phyloP scores from a whole-genome alignment of 129 eudicot species.

The Flaveria trinervia region DNA sequence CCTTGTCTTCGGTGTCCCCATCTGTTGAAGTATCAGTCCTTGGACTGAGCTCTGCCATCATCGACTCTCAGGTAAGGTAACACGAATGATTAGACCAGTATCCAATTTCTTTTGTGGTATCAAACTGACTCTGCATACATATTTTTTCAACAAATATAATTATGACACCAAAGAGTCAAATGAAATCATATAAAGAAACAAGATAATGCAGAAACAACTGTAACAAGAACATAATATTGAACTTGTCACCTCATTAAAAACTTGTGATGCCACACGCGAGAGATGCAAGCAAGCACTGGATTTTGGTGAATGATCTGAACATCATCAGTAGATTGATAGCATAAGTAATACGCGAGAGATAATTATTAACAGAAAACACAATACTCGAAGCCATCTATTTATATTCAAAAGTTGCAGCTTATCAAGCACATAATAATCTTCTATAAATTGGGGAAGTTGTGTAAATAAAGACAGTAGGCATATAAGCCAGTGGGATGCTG shows the following conservation, averaged over 20 bases:
- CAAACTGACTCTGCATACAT: conserved; percentile 37
- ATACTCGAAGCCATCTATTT: not conserved
- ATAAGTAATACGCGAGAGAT: conserved; percentile 14
- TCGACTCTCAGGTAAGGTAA: conserved; percentile 36
- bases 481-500: not conserved
- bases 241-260: conserved; percentile 38
- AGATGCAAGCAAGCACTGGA: conserved; percentile 31
- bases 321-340: not conserved
- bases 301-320: conserved; percentile 33
- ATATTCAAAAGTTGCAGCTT: not conserved
- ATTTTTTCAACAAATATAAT: not conserved
- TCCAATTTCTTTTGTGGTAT: conserved; percentile 24
- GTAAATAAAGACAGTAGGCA: not conserved
- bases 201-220: not conserved
- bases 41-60: conserved; percentile 71
- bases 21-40: conserved; percentile 70
- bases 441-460: not conserved
- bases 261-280: conserved; percentile 34
- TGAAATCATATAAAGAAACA: no score
- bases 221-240: conserved; percentile 3
- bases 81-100: conserved; percentile 9
- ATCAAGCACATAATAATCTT: not conserved
- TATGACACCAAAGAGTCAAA: not conserved
- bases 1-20: conserved; percentile 63
- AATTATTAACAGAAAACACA: not conserved